These are phyloP conservation scores for Phytophthora quininea DNA, from an alignment of 352 stramenopile species.

Conservation along the genomic window DNA sequence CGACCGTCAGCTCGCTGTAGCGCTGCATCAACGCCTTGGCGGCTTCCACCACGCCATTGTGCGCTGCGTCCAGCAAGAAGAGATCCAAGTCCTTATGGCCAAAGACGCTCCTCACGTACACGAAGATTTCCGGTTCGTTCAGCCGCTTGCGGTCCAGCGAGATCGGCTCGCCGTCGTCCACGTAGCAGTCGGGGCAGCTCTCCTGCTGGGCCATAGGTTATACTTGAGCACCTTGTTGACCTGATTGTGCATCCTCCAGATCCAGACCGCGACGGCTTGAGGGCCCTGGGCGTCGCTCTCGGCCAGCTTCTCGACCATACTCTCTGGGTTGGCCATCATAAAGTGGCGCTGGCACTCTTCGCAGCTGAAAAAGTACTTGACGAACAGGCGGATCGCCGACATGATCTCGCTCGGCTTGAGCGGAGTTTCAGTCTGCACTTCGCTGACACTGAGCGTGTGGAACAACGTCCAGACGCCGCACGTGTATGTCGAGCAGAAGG, in stretches of 20 bases:
- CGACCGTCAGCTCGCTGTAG: constrained; percentile 41
- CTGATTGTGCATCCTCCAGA: constrained; percentile 87
- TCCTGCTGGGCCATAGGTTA: constrained; percentile 56
- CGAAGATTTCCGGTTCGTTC: constrained; percentile 50
- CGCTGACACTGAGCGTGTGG: constrained; percentile 64
- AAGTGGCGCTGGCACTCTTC: constrained; percentile 80
- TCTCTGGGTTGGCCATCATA: constrained; percentile 64
- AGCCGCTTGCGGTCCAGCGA: constrained; percentile 55
- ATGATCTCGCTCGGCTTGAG: constrained; percentile 67
- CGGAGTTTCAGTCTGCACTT: constrained; percentile 30
- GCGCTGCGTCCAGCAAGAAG: constrained; percentile 51
- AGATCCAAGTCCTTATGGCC: constrained; percentile 52
- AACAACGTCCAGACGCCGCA: constrained; percentile 85
- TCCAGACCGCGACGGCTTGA: constrained; percentile 63
- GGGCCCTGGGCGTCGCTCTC: constrained; percentile 46
- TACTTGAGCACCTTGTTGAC: constrained; percentile 85
- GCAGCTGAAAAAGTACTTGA: constrained; percentile 84
- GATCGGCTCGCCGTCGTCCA: constrained; percentile 45
- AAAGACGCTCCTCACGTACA: constrained; percentile 60
- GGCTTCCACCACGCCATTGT: constrained; percentile 42
- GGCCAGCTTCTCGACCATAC: constrained; percentile 51
- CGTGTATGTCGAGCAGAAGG: constrained; percentile 75
- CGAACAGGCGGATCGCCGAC: constrained; percentile 64
- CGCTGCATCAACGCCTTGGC: constrained; percentile 44
- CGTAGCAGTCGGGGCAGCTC: constrained; percentile 60